A percentile compares a stretch with the other conserved stretches of the same genome.
Evolutionary conservation across 176 grass and related monocot genomes (phyloP).

Genomic region (Poa pratensis): DNA sequence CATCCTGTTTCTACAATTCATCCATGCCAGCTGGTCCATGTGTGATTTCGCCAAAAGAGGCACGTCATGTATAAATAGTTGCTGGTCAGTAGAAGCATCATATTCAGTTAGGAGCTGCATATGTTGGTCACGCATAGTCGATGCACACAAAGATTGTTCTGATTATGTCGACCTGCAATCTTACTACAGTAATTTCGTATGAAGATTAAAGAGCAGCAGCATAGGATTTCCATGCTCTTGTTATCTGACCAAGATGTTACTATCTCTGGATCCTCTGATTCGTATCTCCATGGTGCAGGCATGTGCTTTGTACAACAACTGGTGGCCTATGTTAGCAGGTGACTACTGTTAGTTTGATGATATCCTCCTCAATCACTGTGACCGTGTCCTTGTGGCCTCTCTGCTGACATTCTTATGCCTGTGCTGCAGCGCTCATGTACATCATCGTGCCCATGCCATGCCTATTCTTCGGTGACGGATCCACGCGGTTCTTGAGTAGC

Average conservation of each 20-base stretch:
- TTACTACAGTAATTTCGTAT: background rate
- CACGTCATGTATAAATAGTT: background rate
- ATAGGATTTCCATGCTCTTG: background rate
- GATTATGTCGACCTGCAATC: background rate
- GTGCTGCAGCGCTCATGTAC: conserved; percentile 82
- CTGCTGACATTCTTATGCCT: conserved; percentile 40
- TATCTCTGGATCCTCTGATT: background rate
- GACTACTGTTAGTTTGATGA: conserved; percentile 10
- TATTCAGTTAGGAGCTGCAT: background rate
- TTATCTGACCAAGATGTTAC: background rate
- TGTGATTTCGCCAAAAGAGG: background rate
- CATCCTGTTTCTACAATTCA: background rate
- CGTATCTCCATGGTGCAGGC: conserved; percentile 59
- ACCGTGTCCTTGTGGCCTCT: background rate
- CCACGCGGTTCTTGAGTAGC: conserved; percentile 89
- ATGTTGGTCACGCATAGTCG: background rate
- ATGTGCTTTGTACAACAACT: conserved; percentile 97
- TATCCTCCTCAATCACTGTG: background rate
- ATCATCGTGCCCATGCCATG: conserved; percentile 96
- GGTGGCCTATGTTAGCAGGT: conserved; percentile 99
- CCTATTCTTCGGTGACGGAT: conserved; percentile 92
- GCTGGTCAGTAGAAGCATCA: conserved; percentile 2
- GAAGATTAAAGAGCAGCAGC: background rate
- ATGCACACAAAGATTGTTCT: background rate
- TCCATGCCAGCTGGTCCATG: background rate